Evolutionary conservation across 306 rosid genomes (phyloP).

Genomic region (Ziziphus jujuba): DNA sequence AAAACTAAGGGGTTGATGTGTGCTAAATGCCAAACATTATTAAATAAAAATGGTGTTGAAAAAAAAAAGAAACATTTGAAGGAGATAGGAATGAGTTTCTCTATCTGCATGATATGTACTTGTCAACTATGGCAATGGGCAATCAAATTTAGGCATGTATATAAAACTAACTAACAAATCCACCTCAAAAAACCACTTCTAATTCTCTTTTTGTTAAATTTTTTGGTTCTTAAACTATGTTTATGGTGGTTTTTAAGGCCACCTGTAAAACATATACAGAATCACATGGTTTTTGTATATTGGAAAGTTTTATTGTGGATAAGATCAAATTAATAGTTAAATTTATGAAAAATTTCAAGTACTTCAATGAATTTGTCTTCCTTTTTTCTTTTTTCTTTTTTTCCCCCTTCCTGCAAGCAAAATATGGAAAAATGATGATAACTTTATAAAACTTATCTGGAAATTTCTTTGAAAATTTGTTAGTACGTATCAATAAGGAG

Average conservation of each 20-base stretch:
- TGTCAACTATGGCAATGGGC: background rate
- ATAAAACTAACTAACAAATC: background rate
- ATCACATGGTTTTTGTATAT: no score
- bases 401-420: background rate
- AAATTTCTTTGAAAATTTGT: slow-evolving; percentile 10
- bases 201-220: no score
- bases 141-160: slow-evolving; percentile 18
- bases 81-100: slow-evolving; percentile 39
- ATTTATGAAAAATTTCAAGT: no score
- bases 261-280: no score
- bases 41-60: slow-evolving; percentile 17
- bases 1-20: slow-evolving; percentile 36
- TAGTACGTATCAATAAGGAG: slow-evolving; percentile 21
- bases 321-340: no score
- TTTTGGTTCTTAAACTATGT: no score
- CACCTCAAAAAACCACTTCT: background rate
- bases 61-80: slow-evolving; percentile 12
- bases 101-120: slow-evolving; percentile 20
- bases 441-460: slow-evolving; percentile 25
- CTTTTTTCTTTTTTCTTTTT: no score
- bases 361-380: background rate
- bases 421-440: background rate
- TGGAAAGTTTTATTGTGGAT: no score
- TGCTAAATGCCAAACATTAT: slow-evolving; percentile 27
- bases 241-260: no score